Evolutionary conservation across 2,329 filamentous ascomycete genomes (phyloP).

Genomic region (Phialophora macrospora): DNA sequence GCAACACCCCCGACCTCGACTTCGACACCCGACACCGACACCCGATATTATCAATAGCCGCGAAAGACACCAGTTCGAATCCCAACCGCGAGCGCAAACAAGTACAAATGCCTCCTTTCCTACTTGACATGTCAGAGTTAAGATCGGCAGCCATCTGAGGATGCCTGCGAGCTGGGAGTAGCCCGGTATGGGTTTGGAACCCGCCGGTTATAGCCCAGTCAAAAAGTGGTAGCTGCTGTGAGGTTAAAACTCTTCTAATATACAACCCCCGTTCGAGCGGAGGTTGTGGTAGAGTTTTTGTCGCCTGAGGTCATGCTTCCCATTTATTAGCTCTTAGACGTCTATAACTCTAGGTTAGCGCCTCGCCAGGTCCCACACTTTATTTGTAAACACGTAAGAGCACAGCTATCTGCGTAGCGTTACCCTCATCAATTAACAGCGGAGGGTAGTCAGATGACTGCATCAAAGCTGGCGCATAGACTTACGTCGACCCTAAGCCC

Average conservation of each 20-base stretch:
- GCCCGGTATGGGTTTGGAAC: neutral
- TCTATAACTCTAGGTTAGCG: neutral
- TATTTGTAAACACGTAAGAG: neutral
- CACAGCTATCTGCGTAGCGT: neutral
- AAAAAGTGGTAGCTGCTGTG: neutral
- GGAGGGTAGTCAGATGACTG: neutral
- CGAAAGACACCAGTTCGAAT: neutral
- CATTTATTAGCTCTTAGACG: neutral
- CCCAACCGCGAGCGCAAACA: neutral
- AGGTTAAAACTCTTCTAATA: neutral
- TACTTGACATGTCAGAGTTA: neutral
- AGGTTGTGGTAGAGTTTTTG: neutral
- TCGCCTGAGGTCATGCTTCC: neutral
- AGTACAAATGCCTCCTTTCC: neutral
- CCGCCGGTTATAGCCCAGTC: constrained; percentile 1
- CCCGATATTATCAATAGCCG: neutral
- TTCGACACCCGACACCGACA: neutral
- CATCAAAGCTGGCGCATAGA: neutral
- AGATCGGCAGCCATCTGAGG: constrained; percentile 1
- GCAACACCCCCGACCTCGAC: neutral
- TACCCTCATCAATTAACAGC: neutral
- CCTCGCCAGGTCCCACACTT: neutral
- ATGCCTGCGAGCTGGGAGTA: constrained; percentile 1
- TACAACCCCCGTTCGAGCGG: neutral
- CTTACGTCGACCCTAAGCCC: neutral